phyloP scores from a whole-genome alignment of 257 asterid genomes.

The Vinca minor region DNA sequence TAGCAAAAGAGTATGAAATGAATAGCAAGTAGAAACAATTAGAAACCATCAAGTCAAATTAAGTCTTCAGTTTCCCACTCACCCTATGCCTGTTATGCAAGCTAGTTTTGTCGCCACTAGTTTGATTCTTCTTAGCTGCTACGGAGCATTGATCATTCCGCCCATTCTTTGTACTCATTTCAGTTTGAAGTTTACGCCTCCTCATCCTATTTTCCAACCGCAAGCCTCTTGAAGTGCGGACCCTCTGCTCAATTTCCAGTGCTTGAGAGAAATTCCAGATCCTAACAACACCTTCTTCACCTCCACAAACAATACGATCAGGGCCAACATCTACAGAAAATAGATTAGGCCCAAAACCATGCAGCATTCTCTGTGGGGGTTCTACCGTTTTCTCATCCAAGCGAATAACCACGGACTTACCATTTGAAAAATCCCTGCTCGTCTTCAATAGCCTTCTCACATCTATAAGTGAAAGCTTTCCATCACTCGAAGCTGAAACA shows the following conservation, averaged over 20 bases:
- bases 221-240: conserved; percentile 41
- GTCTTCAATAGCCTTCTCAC: conserved; percentile 64
- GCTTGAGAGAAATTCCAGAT: conserved; percentile 92
- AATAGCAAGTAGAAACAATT: conserved; percentile 12
- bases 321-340: conserved; percentile 60
- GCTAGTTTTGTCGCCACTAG: conserved; percentile 48
- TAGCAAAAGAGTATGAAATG: conserved; percentile 7
- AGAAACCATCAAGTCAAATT: conserved; percentile 21
- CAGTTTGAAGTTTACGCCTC: conserved; percentile 49
- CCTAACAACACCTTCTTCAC: conserved; percentile 84
- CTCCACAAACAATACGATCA: conserved; percentile 84
- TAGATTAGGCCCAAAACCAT: conserved; percentile 68
- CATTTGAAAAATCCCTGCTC: conserved; percentile 22
- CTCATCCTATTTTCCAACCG: conserved; percentile 82
- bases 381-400: conserved; percentile 39
- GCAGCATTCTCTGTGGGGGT: conserved; percentile 87
- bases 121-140: conserved; percentile 71
- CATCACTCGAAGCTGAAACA: conserved; percentile 82
- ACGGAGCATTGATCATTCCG: conserved; percentile 59
- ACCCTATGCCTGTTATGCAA: conserved; percentile 71
- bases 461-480: conserved; percentile 72
- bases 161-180: conserved; percentile 6
- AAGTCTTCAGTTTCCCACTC: conserved; percentile 62
- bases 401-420: conserved; percentile 20
- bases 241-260: conserved; percentile 65